Evolutionary conservation across 768 basidiomycete species (phyloP).

Genomic region (Pleurotus sapidus): DNA sequence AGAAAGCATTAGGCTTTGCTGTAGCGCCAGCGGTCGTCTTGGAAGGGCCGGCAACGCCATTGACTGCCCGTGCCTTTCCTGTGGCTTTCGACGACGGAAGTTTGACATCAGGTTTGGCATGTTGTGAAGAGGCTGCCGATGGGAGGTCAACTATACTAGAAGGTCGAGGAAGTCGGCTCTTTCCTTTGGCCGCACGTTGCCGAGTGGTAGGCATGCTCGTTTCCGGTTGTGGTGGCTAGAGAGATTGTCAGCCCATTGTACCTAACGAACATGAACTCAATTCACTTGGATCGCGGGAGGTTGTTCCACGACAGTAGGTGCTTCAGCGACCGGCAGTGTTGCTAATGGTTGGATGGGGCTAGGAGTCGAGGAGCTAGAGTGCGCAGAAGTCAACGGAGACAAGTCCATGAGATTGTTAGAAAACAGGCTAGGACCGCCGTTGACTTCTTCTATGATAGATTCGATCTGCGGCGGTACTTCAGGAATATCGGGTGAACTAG

Average conservation of each 20-base stretch:
- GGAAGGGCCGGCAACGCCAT: background rate
- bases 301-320: background rate
- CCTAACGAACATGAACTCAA: no score
- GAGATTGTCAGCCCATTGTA: background rate
- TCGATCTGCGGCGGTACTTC: background rate
- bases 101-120: background rate
- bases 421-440: no score
- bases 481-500: slow-evolving; percentile 5
- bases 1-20: background rate
- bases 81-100: background rate
- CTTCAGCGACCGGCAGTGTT: background rate
- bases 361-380: background rate
- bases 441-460: background rate
- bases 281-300: no score
- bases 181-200: background rate
- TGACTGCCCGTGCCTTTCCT: background rate
- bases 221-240: background rate
- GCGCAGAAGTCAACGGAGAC: background rate
- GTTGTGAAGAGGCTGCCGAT: background rate
- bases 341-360: background rate
- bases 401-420: background rate
- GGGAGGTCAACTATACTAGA: slow-evolving; percentile 1
- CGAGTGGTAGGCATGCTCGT: background rate
- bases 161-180: slow-evolving; percentile 4
- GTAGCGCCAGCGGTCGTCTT: background rate